Percentiles rank a stretch among this genome's conserved stretches.
phyloP scores from a whole-genome alignment of 2,329 filamentous ascomycete genomes.

The Alternaria brassicae region DNA sequence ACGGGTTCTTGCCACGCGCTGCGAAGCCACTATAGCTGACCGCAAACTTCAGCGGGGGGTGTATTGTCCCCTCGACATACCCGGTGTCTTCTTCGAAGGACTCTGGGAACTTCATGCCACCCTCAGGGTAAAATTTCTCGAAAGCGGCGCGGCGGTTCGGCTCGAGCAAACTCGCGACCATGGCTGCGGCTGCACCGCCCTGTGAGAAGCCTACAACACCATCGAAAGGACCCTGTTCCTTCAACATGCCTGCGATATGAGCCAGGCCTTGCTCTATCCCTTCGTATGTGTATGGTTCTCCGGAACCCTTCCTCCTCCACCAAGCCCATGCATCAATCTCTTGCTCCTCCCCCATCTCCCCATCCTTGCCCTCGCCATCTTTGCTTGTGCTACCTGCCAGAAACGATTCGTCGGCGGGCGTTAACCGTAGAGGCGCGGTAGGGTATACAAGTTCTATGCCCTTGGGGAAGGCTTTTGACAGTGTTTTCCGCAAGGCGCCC shows the following conservation, averaged over 20 bases:
- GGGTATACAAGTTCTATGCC: conserved; percentile 58
- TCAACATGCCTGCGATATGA: conserved; percentile 59
- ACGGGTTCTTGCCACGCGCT: conserved; percentile 64
- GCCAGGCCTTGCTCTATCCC: conserved; percentile 73
- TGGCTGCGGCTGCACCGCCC: conserved; percentile 66
- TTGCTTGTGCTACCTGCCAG: conserved; percentile 39
- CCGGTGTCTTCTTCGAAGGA: conserved; percentile 46
- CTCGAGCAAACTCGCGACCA: conserved; percentile 78
- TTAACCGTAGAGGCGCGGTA: conserved; percentile 54
- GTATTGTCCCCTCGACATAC: conserved; percentile 45
- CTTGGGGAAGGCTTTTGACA: conserved; percentile 73
- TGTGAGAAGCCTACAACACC: conserved; percentile 49
- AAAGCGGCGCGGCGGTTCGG: conserved; percentile 58
- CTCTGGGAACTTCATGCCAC: conserved; percentile 61
- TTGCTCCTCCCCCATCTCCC: conserved; percentile 55
- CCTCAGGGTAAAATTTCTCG: conserved; percentile 45
- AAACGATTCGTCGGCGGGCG: conserved; percentile 62
- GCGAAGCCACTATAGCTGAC: conserved; percentile 81
- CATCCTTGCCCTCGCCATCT: conserved; percentile 16
- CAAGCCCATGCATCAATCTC: conserved; percentile 78
- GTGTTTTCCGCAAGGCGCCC: conserved; percentile 80
- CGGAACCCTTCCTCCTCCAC: conserved; percentile 72
- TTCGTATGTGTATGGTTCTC: conserved; percentile 64
- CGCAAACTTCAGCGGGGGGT: conserved; percentile 71
- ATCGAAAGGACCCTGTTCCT: conserved; percentile 45